Evolutionary conservation across 108 stramenopile species (phyloP), one percentile per base, ranked within the genome.

Genomic region (Licmophora abbreviata): DNA sequence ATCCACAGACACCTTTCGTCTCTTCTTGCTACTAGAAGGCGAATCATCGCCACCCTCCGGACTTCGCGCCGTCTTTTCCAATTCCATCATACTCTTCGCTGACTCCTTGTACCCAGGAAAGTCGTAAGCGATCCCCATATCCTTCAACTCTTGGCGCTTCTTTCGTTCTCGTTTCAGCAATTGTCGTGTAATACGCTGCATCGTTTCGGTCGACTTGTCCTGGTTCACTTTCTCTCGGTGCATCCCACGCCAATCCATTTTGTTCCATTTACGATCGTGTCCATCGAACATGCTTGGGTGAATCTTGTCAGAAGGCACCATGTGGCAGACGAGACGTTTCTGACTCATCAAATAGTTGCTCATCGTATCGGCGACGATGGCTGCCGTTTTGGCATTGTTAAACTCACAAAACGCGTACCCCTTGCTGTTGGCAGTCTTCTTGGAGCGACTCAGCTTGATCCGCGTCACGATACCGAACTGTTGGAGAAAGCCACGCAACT

Each of bases 321-420:
- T 46, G 44, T 95, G 76, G 69, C 85, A 94, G 0, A 95, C 91
- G 49, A 99, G 66, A 45, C 95, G 69, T 55, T 87, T 86, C 48
- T 79, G 82, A 12, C 69, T 70, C 25, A 69, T 33, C n/a, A 99
- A 57, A 66, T 98, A 98, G 26, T 94, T 89, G 36, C 86, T 64
- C 87, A 99, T 88, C 23, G 96, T 92, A 26, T 97, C 93, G 6
- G 95, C 93, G 2, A 94, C 99, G 49, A 97, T 93, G 6, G 42
- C 47, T 9, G 97, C 93, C 7, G 91, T 87, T 44, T 94, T 87
- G 2, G 69, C 41, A 48, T 80, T 71, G 7, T 32, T 73, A 52
- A 98, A 97, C 69, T 97, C 76, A 17, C 92, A 70, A 76, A 97
- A 99, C 14, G 93, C 99, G 61, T 96, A 97, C 2, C 97, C 96